Percentiles rank a stretch among this genome's conserved stretches.
Conservation (phyloP, 108 stramenopile genomes). For the Aurantiochytrium sp. region DNA sequence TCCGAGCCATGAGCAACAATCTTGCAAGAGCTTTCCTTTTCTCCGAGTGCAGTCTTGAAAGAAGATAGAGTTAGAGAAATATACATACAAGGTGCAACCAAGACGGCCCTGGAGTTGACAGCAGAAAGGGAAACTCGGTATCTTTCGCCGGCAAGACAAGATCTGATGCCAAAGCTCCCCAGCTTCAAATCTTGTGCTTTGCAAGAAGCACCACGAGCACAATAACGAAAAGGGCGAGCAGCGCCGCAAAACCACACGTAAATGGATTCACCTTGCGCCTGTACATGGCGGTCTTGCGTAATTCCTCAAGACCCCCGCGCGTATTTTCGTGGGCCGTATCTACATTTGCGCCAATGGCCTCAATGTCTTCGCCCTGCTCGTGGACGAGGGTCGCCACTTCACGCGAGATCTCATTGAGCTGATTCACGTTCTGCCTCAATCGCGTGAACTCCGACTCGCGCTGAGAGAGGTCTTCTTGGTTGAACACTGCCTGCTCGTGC, state of each 20-base stretch:
- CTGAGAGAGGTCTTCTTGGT: not conserved
- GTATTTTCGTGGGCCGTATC: not conserved
- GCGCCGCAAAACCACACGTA: not conserved
- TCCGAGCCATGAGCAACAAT: too few species aligned
- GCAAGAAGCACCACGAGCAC: not conserved
- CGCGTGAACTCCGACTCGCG: not conserved
- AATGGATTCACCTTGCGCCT: not conserved
- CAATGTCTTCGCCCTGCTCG: not conserved
- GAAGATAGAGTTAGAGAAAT: too few species aligned
- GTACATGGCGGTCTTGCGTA: not conserved
- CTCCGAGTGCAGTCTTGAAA: too few species aligned
- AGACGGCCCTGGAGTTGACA: too few species aligned
- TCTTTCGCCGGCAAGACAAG: too few species aligned
- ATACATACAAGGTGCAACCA: too few species aligned
- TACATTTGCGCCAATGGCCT: not conserved
- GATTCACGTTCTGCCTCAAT: not conserved
- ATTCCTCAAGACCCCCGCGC: not conserved
- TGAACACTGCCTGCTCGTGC: not conserved
- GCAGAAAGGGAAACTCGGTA: too few species aligned
- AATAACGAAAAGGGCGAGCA: not conserved
- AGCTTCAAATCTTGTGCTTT: not conserved
- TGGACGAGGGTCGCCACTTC: not conserved
- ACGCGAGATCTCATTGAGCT: not conserved
- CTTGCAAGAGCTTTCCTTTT: too few species aligned
- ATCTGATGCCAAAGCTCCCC: too few species aligned